phyloP scores from a whole-genome alignment of 2,329 filamentous ascomycete genomes.

The Lomentospora prolificans region DNA sequence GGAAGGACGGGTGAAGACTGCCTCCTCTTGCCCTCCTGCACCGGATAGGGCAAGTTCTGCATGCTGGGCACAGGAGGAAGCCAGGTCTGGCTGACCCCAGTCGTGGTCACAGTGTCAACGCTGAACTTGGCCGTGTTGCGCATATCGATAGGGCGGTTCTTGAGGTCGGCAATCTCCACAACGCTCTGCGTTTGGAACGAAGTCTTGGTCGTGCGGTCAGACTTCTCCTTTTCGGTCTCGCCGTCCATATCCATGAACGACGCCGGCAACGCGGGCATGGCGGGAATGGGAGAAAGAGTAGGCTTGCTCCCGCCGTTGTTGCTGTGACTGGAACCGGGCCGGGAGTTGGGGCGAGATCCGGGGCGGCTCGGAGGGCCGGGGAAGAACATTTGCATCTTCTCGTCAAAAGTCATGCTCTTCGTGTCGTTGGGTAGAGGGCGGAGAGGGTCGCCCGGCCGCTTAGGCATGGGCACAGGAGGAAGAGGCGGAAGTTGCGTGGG shows the following conservation, averaged over 20 bases:
- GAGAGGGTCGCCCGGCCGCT: constrained; percentile 15
- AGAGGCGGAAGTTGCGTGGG: constrained; percentile 42
- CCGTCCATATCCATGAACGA: constrained; percentile 22
- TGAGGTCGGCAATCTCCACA: constrained; percentile 25
- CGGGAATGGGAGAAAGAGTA: constrained; percentile 25
- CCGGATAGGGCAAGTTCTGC: neutral
- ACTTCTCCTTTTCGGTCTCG: constrained; percentile 24
- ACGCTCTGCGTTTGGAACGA: constrained; percentile 30
- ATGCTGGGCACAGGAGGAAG: constrained; percentile 22
- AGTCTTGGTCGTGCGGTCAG: constrained; percentile 25
- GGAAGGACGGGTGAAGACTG: constrained; percentile 40
- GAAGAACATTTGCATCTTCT: constrained; percentile 45
- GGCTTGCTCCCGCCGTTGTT: constrained; percentile 10
- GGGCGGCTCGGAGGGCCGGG: constrained; percentile 20
- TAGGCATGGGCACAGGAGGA: constrained; percentile 34
- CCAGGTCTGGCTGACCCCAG: constrained; percentile 20
- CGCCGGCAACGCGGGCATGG: constrained; percentile 28
- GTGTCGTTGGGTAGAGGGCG: constrained; percentile 41
- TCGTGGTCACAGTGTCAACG: constrained; percentile 16
- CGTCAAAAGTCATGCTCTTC: constrained; percentile 48
- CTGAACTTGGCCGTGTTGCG: constrained; percentile 21
- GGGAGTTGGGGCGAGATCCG: neutral
- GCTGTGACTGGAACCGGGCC: neutral
- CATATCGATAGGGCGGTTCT: constrained; percentile 8
- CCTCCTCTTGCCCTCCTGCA: constrained; percentile 26